phyloP scores from a whole-genome alignment of 2,329 filamentous ascomycete species.

The Didymella lethalis region DNA sequence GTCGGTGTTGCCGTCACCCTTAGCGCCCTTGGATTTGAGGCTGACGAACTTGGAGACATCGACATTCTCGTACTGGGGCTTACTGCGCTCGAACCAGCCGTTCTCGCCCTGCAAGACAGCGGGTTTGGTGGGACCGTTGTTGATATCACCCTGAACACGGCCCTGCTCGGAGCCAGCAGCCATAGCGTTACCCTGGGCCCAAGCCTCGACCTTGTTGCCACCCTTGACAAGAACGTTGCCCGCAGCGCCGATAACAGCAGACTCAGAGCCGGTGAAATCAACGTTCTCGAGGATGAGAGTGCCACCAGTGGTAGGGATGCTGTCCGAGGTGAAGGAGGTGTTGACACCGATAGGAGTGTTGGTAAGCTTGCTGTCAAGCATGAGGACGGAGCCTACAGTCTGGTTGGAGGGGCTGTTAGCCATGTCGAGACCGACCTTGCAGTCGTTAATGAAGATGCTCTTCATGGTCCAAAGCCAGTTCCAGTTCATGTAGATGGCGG shows the following conservation, averaged over 20 bases:
- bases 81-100: constrained; percentile 79
- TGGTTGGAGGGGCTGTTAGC: constrained; percentile 66
- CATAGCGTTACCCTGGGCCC: constrained; percentile 82
- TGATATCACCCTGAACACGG: constrained; percentile 64
- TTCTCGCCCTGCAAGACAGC: constrained; percentile 71
- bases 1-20: constrained; percentile 85
- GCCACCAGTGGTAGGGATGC: constrained; percentile 74
- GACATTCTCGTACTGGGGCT: constrained; percentile 83
- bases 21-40: constrained; percentile 82
- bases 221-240: constrained; percentile 72
- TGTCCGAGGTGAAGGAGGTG: constrained; percentile 76
- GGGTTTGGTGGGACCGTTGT: constrained; percentile 67
- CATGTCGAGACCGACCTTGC: constrained; percentile 59
- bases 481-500: constrained; percentile 63
- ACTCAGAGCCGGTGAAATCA: constrained; percentile 75
- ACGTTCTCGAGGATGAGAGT: constrained; percentile 89
- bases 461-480: constrained; percentile 62
- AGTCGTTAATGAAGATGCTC: constrained; percentile 57
- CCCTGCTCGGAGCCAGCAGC: constrained; percentile 54
- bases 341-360: constrained; percentile 79
- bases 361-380: constrained; percentile 81
- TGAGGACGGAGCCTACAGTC: constrained; percentile 83
- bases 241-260: constrained; percentile 68
- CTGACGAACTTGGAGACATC: constrained; percentile 77
- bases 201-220: constrained; percentile 73